Evolutionary conservation across 306 rosid species (phyloP), one percentile per base, ranked within the genome.

Genomic region (Malus sieversii): DNA sequence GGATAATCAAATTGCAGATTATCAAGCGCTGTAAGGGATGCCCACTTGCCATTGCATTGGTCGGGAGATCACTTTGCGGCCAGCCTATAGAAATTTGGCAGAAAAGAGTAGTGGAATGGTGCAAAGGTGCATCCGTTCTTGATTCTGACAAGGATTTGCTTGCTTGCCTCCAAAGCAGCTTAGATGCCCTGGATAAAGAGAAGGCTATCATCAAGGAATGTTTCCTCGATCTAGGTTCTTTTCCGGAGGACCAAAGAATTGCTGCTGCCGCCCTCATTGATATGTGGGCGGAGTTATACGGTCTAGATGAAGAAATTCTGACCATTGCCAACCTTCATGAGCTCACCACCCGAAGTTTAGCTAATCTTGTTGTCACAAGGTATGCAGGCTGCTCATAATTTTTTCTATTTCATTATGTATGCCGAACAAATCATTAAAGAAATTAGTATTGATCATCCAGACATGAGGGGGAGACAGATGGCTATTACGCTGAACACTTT

Each of bases 231-330:
- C 75, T 91, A 18, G 78, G 87, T 74, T 80, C 78, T 25, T 91
- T 91, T 78, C 97, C 92, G 13, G 89, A 84, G 73, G 89, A 79
- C 51, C 88, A 86, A 53, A 89, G 83, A 80, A 91, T 87, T 51
- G 83, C 88, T 44, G 90, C 71, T 23, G 45, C 84, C 55, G 71
- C 85, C 25, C 89, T 91, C 63, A 71, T 91, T 66, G 95, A 89
- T 80, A 86, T 89, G 59, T 87, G 88, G 87, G 76, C 77, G 23
- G 91, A 86, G 69, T 64, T 89, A 59, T 78, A 65, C 68, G 76
- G 44, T 22, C 67, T 83, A 13, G 79, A 65, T 53, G 87, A 80
- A 52, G 87, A 85, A 68, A 79, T 14, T n/a, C 1, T 25, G 80
- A 23, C 83, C 87, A 40, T 89, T 82, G 80, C 72, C 51, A 86